A percentile compares a stretch with the other conserved stretches of the same genome.
These are phyloP conservation scores for Epipyxis sp. DNA, from an alignment of 108 stramenopile genomes.

Conservation along the genomic window DNA sequence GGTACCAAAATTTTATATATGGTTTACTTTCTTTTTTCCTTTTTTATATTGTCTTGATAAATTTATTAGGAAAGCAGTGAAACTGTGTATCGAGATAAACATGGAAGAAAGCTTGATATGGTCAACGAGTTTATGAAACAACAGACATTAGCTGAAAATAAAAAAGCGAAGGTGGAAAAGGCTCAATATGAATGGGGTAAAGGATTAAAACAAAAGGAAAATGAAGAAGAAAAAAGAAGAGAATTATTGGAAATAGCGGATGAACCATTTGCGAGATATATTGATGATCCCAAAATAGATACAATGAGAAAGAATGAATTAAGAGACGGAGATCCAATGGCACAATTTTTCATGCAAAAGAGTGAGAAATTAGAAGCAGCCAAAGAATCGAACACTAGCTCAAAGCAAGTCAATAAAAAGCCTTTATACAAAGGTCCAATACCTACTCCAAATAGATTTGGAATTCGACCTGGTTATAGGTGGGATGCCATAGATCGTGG, in stretches of 20 bases:
- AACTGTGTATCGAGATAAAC: constrained; percentile 75
- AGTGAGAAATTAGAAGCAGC: constrained; percentile 48
- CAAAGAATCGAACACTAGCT: constrained; percentile 25
- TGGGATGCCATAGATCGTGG: constrained; percentile 97
- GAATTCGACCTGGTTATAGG: constrained; percentile 88
- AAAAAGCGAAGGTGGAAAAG: constrained; percentile 54
- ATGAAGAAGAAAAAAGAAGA: constrained; percentile 48
- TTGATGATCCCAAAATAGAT: constrained; percentile 70
- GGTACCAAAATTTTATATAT: too few species aligned
- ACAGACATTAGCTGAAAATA: constrained; percentile 21
- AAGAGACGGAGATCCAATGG: constrained; percentile 91
- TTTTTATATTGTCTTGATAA: too few species aligned
- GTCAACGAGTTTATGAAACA: constrained; percentile 52
- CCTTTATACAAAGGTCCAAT: constrained; percentile 83
- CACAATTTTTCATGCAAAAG: constrained; percentile 63
- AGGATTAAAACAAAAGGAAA: constrained; percentile 65
- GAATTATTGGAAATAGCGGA: constrained; percentile 58
- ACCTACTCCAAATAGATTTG: constrained; percentile 54
- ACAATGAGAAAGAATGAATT: constrained; percentile 61
- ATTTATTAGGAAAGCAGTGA: constrained; percentile 64
- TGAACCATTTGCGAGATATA: constrained; percentile 71
- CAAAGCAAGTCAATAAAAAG: constrained; percentile 13
- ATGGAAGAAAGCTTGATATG: constrained; percentile 58
- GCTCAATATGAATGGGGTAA: constrained; percentile 57
- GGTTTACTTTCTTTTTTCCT: too few species aligned